Evolutionary conservation across 768 basidiomycete species (phyloP), one percentile per base, ranked within the genome.

Genomic region (Tephrocybe sp.): DNA sequence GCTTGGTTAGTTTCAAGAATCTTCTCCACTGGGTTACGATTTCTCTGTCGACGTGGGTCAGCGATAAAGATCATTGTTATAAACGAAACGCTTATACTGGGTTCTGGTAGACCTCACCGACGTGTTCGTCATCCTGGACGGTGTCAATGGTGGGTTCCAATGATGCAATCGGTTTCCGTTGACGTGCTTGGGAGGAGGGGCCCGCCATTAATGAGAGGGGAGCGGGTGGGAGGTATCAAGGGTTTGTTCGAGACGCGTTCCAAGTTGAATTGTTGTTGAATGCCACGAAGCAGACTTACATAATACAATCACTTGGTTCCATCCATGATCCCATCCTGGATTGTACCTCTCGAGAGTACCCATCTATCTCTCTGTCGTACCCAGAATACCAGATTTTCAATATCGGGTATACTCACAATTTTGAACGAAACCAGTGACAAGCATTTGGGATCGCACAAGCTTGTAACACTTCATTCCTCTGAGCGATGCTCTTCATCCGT

Each of bases 1-100:
- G 79, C 84, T 47, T 75, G 72, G 40, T 72, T 70, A 13, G 83
- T 79, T 61, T 90, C 85, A 39, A 90, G 64, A 41, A 81, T 55
- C 53, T 77, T 67, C 63, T 91, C 88, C 9, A 83, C 63, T 29
- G 71, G 70, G 57, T 83, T 84, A 50, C 83, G 78, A 52, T 75
- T 72, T 57, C 68, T 75, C 87, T 76, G 59, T 40, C 22, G 13
- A 47, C 41, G 19, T 18, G n/a, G 34, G 15, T 59, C 22, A 60
- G 31, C 34, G 19, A 3, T n/a, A 49, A 25, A 9, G 23, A 3
- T 12, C 16, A 23, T 40, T 25, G 13, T 29, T 36, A 15, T 42
- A 22, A n/a, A 57, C 9, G 43, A 50, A 18, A 25, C 5, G 36
- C 33, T 68, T 73, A 47, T 63, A 80, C 79, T 11, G 77, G 71